Percentiles rank a stretch among this genome's conserved stretches.
These are phyloP conservation scores for Coemansia sp. DNA, from an alignment of 192 early-diverging fungal genomes.

Conservation along the genomic window DNA sequence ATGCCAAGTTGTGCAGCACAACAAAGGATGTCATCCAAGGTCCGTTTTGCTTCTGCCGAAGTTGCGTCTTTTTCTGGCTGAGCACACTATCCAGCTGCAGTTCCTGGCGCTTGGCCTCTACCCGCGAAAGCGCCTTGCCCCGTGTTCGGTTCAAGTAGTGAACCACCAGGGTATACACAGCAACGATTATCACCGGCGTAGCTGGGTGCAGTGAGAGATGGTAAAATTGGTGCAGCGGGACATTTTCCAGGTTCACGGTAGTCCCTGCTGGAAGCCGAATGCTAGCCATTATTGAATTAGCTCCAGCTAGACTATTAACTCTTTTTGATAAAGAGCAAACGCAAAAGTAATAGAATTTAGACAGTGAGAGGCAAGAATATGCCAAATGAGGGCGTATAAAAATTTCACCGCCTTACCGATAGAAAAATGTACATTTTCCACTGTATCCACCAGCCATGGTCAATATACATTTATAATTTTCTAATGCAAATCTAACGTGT, in stretches of 20 bases:
- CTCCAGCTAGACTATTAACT: background rate
- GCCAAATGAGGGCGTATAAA: background rate
- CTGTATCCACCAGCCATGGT: background rate
- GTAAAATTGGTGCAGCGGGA: constrained; percentile 72
- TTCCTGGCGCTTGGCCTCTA: constrained; percentile 40
- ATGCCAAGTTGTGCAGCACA: constrained; percentile 71
- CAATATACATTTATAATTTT: background rate
- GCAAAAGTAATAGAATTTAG: background rate
- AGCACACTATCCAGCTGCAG: constrained; percentile 19
- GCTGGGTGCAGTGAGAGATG: constrained; percentile 66
- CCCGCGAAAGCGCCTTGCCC: constrained; percentile 28
- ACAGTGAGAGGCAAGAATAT: background rate
- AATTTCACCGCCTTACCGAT: background rate
- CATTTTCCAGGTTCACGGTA: constrained; percentile 53
- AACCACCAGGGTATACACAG: constrained; percentile 56
- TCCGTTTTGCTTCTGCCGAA: constrained; percentile 29
- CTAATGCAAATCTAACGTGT: background rate
- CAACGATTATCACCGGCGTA: constrained; percentile 62
- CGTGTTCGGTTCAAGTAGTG: constrained; percentile 38
- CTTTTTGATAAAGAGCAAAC: background rate
- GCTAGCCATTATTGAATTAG: constrained; percentile 22
- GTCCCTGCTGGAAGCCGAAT: constrained; percentile 48
- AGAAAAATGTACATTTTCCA: background rate
- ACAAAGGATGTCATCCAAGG: constrained; percentile 75
- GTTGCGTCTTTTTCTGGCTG: background rate